Percentiles rank a stretch among this genome's conserved stretches.
These are phyloP conservation scores for Russula sp. DNA, from an alignment of 768 basidiomycete species.

Conservation along the genomic window DNA sequence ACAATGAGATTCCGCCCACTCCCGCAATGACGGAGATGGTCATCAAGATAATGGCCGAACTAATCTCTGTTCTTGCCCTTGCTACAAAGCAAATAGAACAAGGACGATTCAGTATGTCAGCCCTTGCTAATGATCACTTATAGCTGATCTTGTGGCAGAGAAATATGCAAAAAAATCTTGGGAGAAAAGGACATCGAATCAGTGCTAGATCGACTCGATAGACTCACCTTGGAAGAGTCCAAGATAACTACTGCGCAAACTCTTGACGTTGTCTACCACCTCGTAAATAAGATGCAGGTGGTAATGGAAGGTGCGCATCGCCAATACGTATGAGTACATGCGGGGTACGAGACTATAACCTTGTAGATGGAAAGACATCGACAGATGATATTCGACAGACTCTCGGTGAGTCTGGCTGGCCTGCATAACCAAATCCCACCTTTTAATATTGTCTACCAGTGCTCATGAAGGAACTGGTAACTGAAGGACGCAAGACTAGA, in stretches of 20 bases:
- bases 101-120: neutral
- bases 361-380: neutral
- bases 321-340: neutral
- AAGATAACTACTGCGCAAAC: neutral
- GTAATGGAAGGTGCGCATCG: neutral
- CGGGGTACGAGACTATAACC: neutral
- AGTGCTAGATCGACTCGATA: neutral
- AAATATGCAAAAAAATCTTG: constrained; percentile 1
- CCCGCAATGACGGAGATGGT: neutral
- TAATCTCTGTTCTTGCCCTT: neutral
- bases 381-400: neutral
- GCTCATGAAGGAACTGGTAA: no score
- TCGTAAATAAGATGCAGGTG: neutral
- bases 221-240: neutral
- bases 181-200: neutral
- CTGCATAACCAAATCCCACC: no score
- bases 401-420: neutral
- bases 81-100: neutral
- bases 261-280: neutral
- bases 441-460: no score
- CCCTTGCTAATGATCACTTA: neutral
- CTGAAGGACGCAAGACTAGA: no score
- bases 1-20: neutral
- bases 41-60: neutral
- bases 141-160: neutral